These are phyloP conservation scores for Alternaria rosae DNA, from an alignment of 2,329 filamentous ascomycete genomes.

Conservation along the genomic window DNA sequence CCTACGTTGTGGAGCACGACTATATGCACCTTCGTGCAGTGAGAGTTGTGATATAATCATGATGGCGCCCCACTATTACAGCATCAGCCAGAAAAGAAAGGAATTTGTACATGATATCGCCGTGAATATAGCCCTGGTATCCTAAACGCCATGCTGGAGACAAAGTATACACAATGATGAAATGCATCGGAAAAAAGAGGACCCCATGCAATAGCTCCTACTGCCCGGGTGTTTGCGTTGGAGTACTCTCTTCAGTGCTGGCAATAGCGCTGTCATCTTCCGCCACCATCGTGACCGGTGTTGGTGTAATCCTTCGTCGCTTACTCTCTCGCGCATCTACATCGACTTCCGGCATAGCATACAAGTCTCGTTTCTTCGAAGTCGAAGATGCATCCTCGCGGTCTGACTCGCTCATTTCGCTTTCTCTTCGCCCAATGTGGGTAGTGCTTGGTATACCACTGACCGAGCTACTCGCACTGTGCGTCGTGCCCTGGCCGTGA, in stretches of 20 bases:
- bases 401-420: conserved; percentile 48
- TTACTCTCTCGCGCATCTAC: conserved; percentile 49
- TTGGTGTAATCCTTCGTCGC: conserved; percentile 56
- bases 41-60: background rate
- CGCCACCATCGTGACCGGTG: conserved; percentile 45
- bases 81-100: background rate
- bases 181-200: conserved; percentile 3
- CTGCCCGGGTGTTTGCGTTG: conserved; percentile 27
- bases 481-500: conserved; percentile 49
- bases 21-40: conserved; percentile 9
- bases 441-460: conserved; percentile 57
- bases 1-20: conserved; percentile 7
- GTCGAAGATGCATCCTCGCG: conserved; percentile 39
- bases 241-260: conserved; percentile 43
- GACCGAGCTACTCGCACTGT: conserved; percentile 64
- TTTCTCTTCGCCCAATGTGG: conserved; percentile 33
- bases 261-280: conserved; percentile 38
- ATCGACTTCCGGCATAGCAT: conserved; percentile 47
- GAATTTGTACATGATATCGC: conserved; percentile 4
- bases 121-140: conserved; percentile 10
- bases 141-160: conserved; percentile 30
- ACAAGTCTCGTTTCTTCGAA: conserved; percentile 48
- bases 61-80: background rate
- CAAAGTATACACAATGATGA: conserved; percentile 5
- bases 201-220: conserved; percentile 14